phyloP scores from a whole-genome alignment of 1,284 basidiomycete species.

The Ganoderma resinaceum region DNA sequence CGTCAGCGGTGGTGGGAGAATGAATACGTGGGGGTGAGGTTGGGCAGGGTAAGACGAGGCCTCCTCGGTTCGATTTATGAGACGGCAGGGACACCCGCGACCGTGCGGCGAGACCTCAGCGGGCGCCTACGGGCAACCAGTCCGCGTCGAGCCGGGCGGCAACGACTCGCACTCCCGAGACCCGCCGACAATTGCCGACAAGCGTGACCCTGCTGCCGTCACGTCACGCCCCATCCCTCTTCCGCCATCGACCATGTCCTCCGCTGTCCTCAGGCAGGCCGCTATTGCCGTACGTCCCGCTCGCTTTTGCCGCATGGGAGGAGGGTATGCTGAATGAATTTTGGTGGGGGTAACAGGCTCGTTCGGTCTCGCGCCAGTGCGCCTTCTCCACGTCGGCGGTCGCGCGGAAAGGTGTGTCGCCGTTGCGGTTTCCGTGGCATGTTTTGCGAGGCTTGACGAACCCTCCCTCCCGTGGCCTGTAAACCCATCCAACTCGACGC shows the following conservation, averaged over 20 bases:
- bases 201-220: conserved; percentile 30
- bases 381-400: conserved; percentile 70
- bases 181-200: conserved; percentile 34
- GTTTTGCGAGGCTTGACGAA: conserved; percentile 2
- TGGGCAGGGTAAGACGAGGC: not conserved
- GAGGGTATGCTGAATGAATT: conserved; percentile 20
- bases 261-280: conserved; percentile 64
- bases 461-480: conserved; percentile 6
- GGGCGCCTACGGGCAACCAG: conserved; percentile 16
- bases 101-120: conserved; percentile 5
- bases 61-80: not conserved
- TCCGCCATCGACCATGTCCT: conserved; percentile 58
- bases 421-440: conserved; percentile 12
- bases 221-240: conserved; percentile 43
- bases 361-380: conserved; percentile 49
- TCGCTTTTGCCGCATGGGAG: not conserved
- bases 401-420: conserved; percentile 71
- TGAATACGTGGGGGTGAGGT: not conserved
- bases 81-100: not conserved
- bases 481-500: not conserved
- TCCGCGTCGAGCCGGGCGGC: conserved; percentile 11
- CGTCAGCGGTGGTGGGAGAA: conserved; percentile 11
- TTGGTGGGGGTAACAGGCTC: conserved; percentile 49
- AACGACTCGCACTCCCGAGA: conserved; percentile 31
- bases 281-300: conserved; percentile 50